Percentiles rank a stretch among this genome's conserved stretches.
Evolutionary conservation across 208 protist genomes (phyloP).

Genomic region (Acanthamoeba lenticulata): DNA sequence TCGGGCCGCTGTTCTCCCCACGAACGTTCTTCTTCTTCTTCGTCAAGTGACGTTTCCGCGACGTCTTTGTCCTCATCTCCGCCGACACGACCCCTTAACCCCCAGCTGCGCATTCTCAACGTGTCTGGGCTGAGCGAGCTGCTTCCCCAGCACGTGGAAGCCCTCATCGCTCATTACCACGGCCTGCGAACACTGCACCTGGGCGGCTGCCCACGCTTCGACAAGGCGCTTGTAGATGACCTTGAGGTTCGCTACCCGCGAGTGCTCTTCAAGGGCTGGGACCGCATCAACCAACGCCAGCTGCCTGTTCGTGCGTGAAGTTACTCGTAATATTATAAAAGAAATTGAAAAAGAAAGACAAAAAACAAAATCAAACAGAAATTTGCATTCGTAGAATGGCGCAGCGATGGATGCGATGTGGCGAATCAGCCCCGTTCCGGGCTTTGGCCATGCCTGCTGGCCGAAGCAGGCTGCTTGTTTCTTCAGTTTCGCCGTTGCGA

Average conservation of each 20-base stretch:
- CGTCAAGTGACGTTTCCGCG: background rate
- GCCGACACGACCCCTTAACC: background rate
- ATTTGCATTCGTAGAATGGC: background rate
- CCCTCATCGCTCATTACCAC: background rate
- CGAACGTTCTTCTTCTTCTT: background rate
- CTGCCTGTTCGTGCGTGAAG: background rate
- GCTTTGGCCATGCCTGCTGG: too few relatives aligned
- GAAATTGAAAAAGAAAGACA: too few relatives aligned
- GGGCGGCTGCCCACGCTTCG: background rate
- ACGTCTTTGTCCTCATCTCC: background rate
- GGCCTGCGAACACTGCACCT: background rate
- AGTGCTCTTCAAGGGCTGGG: background rate
- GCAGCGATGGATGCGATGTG: background rate
- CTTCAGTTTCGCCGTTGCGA: too few relatives aligned
- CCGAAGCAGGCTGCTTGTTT: too few relatives aligned
- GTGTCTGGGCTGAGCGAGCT: background rate
- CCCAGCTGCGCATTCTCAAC: background rate
- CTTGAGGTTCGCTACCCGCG: background rate
- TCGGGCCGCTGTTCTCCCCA: background rate
- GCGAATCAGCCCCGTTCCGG: too few relatives aligned
- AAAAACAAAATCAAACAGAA: too few relatives aligned
- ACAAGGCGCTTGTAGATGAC: background rate
- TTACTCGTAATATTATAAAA: background rate
- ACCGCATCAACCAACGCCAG: background rate
- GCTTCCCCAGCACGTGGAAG: background rate